Conservation (phyloP, 2,329 filamentous ascomycete species). For the Sporothrix mexicana region DNA sequence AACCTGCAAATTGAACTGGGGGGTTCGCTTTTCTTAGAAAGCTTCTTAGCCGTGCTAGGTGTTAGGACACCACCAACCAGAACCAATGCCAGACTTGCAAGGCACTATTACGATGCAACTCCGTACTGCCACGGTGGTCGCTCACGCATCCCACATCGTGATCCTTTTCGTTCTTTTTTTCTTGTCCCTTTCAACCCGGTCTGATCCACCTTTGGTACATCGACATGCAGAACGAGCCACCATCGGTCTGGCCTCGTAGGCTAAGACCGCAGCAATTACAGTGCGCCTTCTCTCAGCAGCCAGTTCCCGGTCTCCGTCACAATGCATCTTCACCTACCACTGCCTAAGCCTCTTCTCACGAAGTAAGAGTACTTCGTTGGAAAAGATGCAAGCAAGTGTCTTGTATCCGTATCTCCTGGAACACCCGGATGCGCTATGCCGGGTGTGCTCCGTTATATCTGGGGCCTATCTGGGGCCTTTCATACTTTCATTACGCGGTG, state of each 20-base stretch:
- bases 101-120: slow-evolving; percentile 16
- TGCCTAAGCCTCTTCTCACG: neutral
- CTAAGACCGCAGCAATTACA: slow-evolving; percentile 24
- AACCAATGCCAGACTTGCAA: slow-evolving; percentile 1
- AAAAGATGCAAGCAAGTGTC: neutral
- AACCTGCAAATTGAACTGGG: neutral
- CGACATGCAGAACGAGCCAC: neutral
- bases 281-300: neutral
- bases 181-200: slow-evolving; percentile 35
- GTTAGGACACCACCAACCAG: slow-evolving; percentile 20
- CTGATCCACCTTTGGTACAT: slow-evolving; percentile 37
- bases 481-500: slow-evolving; percentile 15
- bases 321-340: neutral
- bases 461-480: slow-evolving; percentile 9
- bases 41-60: no score
- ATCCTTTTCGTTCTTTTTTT: slow-evolving; percentile 5
- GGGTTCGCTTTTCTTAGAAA: no score
- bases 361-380: neutral
- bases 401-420: neutral
- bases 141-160: slow-evolving; percentile 33
- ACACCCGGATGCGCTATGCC: slow-evolving; percentile 1
- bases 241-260: slow-evolving; percentile 39
- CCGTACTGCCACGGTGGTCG: slow-evolving; percentile 3
- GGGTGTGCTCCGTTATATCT: neutral
- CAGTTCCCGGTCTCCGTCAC: neutral